Conservation (phyloP, 176 grass and related monocot species). For the Oryza australiensis region DNA sequence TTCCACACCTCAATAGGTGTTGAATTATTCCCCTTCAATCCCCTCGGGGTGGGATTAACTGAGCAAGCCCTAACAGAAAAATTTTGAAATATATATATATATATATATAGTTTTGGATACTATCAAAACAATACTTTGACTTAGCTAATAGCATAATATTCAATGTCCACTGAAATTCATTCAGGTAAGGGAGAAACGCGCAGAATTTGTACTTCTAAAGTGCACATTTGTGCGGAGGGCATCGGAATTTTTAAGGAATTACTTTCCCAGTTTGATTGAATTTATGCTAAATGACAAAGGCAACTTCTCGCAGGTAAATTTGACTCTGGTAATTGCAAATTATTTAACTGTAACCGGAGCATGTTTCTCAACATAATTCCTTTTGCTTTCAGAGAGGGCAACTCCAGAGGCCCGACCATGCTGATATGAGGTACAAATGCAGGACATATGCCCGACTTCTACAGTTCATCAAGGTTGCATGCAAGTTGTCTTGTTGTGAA, state of each 20-base stretch:
- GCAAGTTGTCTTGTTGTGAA: conserved; percentile 23
- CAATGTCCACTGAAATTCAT: conserved; percentile 39
- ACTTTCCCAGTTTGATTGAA: conserved; percentile 93
- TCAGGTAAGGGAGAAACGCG: conserved; percentile 96
- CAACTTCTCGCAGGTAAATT: conserved; percentile 88
- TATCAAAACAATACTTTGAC: neutral
- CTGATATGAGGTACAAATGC: conserved; percentile 89
- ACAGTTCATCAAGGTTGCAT: conserved; percentile 81
- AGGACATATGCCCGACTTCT: conserved; percentile 90
- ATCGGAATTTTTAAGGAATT: conserved; percentile 92
- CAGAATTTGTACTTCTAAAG: conserved; percentile 92
- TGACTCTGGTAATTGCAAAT: conserved; percentile 8
- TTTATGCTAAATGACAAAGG: conserved; percentile 80
- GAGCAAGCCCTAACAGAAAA: no score
- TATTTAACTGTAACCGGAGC: neutral
- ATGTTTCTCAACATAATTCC: conserved; percentile 25
- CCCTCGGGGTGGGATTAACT: no score
- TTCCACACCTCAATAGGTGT: no score
- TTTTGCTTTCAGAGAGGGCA: conserved; percentile 65
- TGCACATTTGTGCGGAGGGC: conserved; percentile 94
- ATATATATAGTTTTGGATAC: neutral
- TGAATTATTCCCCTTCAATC: no score
- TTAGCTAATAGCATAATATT: neutral
- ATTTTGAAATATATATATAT: no score
- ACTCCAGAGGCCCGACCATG: conserved; percentile 84